Conservation (phyloP, 768 basidiomycete genomes). For the Psilocybe cyanescens region DNA sequence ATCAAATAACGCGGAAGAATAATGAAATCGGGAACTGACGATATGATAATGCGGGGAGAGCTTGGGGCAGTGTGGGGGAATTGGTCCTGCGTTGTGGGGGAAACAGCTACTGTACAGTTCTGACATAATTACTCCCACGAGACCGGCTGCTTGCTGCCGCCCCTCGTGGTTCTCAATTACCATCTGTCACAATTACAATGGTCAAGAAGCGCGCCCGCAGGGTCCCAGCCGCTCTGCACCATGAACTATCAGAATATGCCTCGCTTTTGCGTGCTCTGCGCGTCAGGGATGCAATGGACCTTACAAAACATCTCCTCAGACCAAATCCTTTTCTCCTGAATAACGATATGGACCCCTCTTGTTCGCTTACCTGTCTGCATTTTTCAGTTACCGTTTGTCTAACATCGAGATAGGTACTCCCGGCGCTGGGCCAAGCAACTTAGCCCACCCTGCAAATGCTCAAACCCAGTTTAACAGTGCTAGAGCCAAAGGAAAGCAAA, state of each 20-base stretch:
- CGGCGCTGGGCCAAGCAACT: conserved; percentile 20
- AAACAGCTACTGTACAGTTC: conserved; percentile 44
- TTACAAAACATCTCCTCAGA: conserved; percentile 53
- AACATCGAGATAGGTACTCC: conserved; percentile 1
- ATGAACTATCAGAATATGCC: conserved; percentile 70
- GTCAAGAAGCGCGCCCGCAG: conserved; percentile 39
- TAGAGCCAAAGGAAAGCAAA: conserved; percentile 25
- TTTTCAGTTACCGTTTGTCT: neutral
- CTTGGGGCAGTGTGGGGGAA: conserved; percentile 21
- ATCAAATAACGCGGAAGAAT: neutral
- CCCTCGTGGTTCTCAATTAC: conserved; percentile 1
- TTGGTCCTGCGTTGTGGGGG: neutral
- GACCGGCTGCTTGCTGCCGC: neutral
- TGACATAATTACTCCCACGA: conserved; percentile 40
- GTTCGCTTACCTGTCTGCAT: neutral
- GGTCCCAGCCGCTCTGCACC: conserved; percentile 59
- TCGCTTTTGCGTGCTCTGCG: conserved; percentile 69
- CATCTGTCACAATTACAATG: neutral
- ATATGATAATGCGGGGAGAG: conserved; percentile 33
- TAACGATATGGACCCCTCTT: conserved; percentile 10
- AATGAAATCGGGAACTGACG: conserved; percentile 28
- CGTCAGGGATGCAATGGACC: conserved; percentile 58
- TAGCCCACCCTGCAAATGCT: conserved; percentile 14
- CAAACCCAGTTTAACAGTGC: neutral
- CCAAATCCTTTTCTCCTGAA: conserved; percentile 27